A percentile compares a stretch with the other conserved stretches of the same genome.
Evolutionary conservation across 345 rosid species (phyloP).

Genomic region (Hypericum perforatum): DNA sequence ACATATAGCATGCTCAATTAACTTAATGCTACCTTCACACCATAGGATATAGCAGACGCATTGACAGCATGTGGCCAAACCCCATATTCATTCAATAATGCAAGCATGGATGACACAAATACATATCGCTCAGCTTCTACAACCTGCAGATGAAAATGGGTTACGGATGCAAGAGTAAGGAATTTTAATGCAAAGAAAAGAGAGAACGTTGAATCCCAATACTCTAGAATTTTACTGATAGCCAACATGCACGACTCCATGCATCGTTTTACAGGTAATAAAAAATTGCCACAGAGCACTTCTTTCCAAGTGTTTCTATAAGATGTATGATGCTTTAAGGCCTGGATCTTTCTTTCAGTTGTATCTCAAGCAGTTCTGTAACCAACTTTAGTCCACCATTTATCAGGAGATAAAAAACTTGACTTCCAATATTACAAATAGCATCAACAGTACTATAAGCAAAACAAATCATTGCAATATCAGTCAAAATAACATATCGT

Average conservation of each 20-base stretch:
- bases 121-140: conserved; percentile 73
- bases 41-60: conserved; percentile 56
- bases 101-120: conserved; percentile 80
- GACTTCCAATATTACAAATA: no score
- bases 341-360: no score
- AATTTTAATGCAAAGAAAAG: background rate
- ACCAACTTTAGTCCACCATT: no score
- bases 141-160: conserved; percentile 30
- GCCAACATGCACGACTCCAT: no score
- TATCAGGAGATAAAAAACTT: no score
- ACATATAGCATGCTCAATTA: background rate
- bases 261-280: no score
- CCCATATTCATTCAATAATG: conserved; percentile 73
- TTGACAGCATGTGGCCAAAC: conserved; percentile 59
- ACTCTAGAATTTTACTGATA: background rate
- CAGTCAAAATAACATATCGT: background rate
- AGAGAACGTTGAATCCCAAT: background rate
- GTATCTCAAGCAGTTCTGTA: no score
- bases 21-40: conserved; percentile 51
- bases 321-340: no score
- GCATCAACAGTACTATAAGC: no score
- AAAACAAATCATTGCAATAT: no score
- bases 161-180: background rate
- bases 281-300: no score
- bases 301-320: no score